Evolutionary conservation across 2,329 filamentous ascomycete genomes (phyloP).

Genomic region (Lizonia empirigonia): DNA sequence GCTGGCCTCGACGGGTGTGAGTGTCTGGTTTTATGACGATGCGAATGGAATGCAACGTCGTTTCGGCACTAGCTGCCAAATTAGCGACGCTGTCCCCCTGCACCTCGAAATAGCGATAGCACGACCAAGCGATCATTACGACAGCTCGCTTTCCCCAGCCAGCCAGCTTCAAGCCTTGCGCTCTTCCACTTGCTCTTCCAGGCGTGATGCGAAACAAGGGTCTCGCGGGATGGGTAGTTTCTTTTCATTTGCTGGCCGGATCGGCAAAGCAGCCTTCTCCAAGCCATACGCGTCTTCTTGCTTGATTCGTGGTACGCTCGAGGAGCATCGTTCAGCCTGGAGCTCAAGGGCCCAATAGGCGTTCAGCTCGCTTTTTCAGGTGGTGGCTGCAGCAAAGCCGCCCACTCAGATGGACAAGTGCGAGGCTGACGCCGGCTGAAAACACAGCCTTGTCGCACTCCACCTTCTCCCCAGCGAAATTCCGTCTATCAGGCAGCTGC

Average conservation of each 20-base stretch:
- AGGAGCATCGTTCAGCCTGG: constrained; percentile 36
- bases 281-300: constrained; percentile 24
- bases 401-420: constrained; percentile 47
- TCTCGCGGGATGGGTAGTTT: constrained; percentile 37
- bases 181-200: constrained; percentile 32
- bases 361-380: constrained; percentile 43
- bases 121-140: constrained; percentile 33
- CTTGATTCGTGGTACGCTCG: constrained; percentile 38
- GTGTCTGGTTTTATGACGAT: constrained; percentile 5
- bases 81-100: constrained; percentile 6
- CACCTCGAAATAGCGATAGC: constrained; percentile 30
- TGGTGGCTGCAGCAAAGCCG: constrained; percentile 44
- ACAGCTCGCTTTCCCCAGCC: constrained; percentile 25
- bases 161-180: constrained; percentile 24
- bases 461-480: constrained; percentile 36
- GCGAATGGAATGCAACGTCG: constrained; percentile 12
- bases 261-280: constrained; percentile 27
- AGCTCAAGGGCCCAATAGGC: constrained; percentile 42
- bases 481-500: constrained; percentile 44
- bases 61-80: constrained; percentile 5
- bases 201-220: constrained; percentile 41
- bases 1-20: constrained; percentile 17
- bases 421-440: constrained; percentile 46
- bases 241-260: constrained; percentile 40
- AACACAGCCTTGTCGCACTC: constrained; percentile 47